Base-by-base conservation (phyloP, 371 early-diverging fungal species). In the Actinomortierella wolfii region DNA sequence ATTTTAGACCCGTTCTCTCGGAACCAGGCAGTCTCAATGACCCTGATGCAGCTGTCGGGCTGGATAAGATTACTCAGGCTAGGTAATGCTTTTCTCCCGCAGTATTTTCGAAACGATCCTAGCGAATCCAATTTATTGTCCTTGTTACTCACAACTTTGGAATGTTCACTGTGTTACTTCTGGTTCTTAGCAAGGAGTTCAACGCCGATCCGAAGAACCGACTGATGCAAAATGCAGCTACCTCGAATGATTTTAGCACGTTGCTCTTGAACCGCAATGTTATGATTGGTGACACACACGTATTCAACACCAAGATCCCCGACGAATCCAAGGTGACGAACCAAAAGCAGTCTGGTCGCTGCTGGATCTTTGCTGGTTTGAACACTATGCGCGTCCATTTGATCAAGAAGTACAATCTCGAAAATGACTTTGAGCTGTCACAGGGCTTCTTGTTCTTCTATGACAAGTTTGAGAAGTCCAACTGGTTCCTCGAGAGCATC, bases 361-460 rank as follows among this genome's bases (percentile, higher is more conserved):
- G 93, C 81, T 93, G 93, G 93, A 64, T 93, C 41, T 93, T 93
- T 81, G 93, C 93, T 20, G 92, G 88, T 51, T 74, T 85, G 41
- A 88, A 88, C 65, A 79, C 85, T 25, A 62, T 88, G 65, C 79
- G 88, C 5, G 59, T 83, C 53, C 61, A 65, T 53, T 63, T 86
- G 55, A 86, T 86, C 79, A 78, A 78, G 56, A 80, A 83, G 80
- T 81, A 87, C 76, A 90, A 91, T 48, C 71, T 93, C 45, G 92
- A 93, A 42, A n/a, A n/a, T n/a, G 86, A 86, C 54, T 89, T 93
- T 69, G 93, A 93, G 68, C 82, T 93, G 23, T 89, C 89, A 28
- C 92, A 93, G 76, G 82, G 85, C 50, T 93, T 83, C 55, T 67
- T 93, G 48, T 93, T 92, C 78, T 93, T 92, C 77, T 92, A 87